Evolutionary conservation across 192 early-diverging fungal species (phyloP).

Genomic region (Phycomyces blakesleeanus): DNA sequence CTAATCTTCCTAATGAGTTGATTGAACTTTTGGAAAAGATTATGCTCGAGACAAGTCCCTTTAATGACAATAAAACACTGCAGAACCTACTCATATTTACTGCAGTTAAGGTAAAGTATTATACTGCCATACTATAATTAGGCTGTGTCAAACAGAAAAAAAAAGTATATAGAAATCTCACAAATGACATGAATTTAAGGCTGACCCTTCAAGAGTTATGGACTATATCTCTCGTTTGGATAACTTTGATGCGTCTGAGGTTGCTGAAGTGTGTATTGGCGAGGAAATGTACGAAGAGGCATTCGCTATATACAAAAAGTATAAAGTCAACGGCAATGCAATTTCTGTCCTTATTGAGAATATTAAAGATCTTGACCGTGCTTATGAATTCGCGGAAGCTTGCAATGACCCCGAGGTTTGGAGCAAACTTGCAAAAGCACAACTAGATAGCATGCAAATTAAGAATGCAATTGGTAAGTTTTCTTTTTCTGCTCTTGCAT

Average conservation of each 20-base stretch:
- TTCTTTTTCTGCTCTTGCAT: no score
- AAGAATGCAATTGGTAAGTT: conserved; percentile 84
- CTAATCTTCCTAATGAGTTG: conserved; percentile 91
- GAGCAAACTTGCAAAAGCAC: conserved; percentile 95
- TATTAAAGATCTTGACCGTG: conserved; percentile 91
- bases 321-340: conserved; percentile 83
- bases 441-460: conserved; percentile 83
- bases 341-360: conserved; percentile 91
- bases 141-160: no score
- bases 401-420: conserved; percentile 90
- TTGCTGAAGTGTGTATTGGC: conserved; percentile 93
- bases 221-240: conserved; percentile 91
- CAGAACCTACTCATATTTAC: conserved; percentile 98
- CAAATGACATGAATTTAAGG: conserved; percentile 36
- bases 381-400: conserved; percentile 92
- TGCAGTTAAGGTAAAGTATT: conserved; percentile 77
- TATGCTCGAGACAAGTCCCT: conserved; percentile 86
- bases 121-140: no score
- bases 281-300: conserved; percentile 92
- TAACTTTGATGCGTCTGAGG: conserved; percentile 97
- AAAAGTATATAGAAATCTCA: not conserved
- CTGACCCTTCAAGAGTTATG: conserved; percentile 89
- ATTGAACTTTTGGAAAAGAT: conserved; percentile 97
- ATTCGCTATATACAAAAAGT: conserved; percentile 93
- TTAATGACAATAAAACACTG: conserved; percentile 93